Conservation (phyloP, 768 basidiomycete genomes). For the Galerina sulciceps region DNA sequence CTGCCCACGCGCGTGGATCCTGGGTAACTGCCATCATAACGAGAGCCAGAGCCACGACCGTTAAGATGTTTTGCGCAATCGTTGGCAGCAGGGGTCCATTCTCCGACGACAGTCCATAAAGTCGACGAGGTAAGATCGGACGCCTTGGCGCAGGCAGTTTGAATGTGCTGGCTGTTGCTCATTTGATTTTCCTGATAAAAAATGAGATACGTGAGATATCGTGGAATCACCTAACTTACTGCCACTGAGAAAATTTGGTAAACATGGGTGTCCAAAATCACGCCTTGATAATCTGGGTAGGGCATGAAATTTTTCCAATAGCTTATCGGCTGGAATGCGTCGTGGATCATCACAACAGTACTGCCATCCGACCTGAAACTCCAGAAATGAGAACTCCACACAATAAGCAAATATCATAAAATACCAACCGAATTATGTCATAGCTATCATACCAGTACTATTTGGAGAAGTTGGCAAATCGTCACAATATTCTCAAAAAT, state of each 20-base stretch:
- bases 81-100: slow-evolving; percentile 79
- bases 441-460: slow-evolving; percentile 79
- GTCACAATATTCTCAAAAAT: not conserved
- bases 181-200: slow-evolving; percentile 40
- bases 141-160: slow-evolving; percentile 52
- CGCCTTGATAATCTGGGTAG: slow-evolving; percentile 54
- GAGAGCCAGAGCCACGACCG: slow-evolving; percentile 70
- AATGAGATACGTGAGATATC: not conserved
- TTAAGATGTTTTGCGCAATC: slow-evolving; percentile 87
- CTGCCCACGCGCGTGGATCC: slow-evolving; percentile 71
- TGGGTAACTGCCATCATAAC: slow-evolving; percentile 65
- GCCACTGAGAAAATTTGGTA: slow-evolving; percentile 71
- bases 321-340: slow-evolving; percentile 74
- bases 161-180: slow-evolving; percentile 56
- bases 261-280: slow-evolving; percentile 79
- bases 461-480: not conserved
- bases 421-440: slow-evolving; percentile 62
- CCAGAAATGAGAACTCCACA: not conserved
- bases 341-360: slow-evolving; percentile 68
- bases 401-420: not conserved
- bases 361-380: slow-evolving; percentile 52
- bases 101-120: slow-evolving; percentile 84
- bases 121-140: slow-evolving; percentile 52
- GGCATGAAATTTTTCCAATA: slow-evolving; percentile 71
- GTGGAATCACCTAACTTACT: slow-evolving; percentile 37